phyloP scores from a whole-genome alignment of 306 rosid genomes.

The Quercus parvula region DNA sequence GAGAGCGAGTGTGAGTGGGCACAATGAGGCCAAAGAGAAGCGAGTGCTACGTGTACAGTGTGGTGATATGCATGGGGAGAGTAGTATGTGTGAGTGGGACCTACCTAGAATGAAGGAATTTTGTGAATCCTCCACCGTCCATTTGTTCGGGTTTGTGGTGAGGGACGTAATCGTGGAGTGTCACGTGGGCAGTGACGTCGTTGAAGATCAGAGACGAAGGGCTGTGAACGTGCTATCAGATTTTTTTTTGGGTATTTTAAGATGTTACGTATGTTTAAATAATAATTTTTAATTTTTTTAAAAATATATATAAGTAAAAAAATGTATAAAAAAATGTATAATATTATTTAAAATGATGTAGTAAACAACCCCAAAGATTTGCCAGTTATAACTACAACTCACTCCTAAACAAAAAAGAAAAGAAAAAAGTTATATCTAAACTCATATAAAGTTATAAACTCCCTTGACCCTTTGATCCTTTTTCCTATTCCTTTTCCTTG shows the following conservation, averaged over 20 bases:
- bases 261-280: too few species aligned
- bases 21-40: slow-evolving; percentile 8
- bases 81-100: slow-evolving; percentile 8
- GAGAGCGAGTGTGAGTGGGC: not conserved
- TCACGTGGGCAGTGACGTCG: not conserved
- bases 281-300: too few species aligned
- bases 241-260: not conserved
- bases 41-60: slow-evolving; percentile 40
- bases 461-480: too few species aligned
- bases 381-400: too few species aligned
- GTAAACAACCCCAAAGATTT: too few species aligned
- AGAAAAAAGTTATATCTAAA: too few species aligned
- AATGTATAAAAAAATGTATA: too few species aligned
- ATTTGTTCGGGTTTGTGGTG: not conserved
- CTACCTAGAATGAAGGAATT: not conserved
- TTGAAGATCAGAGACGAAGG: slow-evolving; percentile 20
- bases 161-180: not conserved
- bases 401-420: too few species aligned
- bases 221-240: not conserved
- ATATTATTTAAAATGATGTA: too few species aligned
- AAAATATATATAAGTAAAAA: too few species aligned
- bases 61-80: slow-evolving; percentile 15
- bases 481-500: too few species aligned
- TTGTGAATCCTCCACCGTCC: slow-evolving; percentile 6
- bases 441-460: too few species aligned